Base-by-base conservation (phyloP, 1,284 basidiomycete species). In the Puccinia novopanici region DNA sequence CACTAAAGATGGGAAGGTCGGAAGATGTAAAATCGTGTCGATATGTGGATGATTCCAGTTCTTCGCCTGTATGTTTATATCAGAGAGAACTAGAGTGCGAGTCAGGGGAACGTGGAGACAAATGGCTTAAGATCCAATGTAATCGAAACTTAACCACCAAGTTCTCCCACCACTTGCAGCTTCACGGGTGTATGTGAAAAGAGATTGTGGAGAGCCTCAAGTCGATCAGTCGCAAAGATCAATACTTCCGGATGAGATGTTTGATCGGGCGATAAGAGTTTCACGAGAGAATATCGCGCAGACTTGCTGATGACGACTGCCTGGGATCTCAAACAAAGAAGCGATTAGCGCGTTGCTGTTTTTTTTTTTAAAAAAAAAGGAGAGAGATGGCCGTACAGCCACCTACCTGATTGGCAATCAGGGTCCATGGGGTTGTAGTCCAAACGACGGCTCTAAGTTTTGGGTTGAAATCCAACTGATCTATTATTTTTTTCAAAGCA, bases 371-470 rank as follows among this genome's bases (percentile, higher is more conserved):
- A 61, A 61, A 48, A 48, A 48, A 19, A 48, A 9, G 8, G 45
- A 13, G 45, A 19, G 17, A 48, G 45, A 48, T 5, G 6, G 24
- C 9, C 30, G 19, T 30, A 67, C 27, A 24, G 19, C 54, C 42
- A 48, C 40, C 61, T 83, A 93, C 94, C 92, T 96, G 94, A 84
- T 99, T 99, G 0, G 94, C 93, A 0, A 93, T 93, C 67, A 99
- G 87, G 9, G 94, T 98, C 96, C 96, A 99, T 0, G 97, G 94
- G 0, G 96, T 99, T 0, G 97, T 99, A 0, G 96, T 99, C 97
- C 97, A 99, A n/a, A 98, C 92, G 45, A 95, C 87, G 13, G 96
- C 84, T 24, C 89, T 88, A 12, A 61, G 59, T 24, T 30, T 40
- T 24, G 57, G 9, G 4, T 2, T 24, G 52, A 63, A 42, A 48